Evolutionary conservation across 257 asterid species (phyloP).

Genomic region (Solanum microdontum): DNA sequence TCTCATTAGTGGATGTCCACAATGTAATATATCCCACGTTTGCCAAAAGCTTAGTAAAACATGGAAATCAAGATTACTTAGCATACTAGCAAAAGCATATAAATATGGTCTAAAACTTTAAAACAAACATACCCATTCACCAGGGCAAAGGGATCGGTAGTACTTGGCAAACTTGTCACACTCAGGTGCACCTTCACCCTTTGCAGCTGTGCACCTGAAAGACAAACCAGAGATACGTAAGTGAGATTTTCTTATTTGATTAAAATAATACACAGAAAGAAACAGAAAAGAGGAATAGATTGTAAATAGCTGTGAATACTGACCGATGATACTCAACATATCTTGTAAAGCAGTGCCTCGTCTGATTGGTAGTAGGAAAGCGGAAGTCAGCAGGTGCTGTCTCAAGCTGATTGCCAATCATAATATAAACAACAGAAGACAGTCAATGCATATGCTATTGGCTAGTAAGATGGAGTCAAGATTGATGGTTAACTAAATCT

Average conservation of each 20-base stretch:
- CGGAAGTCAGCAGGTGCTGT: constrained; percentile 98
- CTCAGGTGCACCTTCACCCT: constrained; percentile 85
- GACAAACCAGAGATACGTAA: not conserved
- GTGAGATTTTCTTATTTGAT: not conserved
- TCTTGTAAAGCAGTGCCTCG: constrained; percentile 94
- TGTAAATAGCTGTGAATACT: constrained; percentile 1
- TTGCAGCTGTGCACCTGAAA: constrained; percentile 78
- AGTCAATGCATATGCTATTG: not conserved
- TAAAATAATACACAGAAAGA: not conserved
- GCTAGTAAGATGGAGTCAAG: not conserved
- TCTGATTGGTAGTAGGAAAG: constrained; percentile 93
- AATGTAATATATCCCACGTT: not conserved
- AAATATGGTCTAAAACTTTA: not conserved
- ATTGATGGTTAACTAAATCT: not conserved
- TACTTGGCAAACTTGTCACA: constrained; percentile 92
- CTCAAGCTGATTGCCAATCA: constrained; percentile 49
- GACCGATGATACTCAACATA: constrained; percentile 89
- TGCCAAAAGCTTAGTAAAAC: not conserved
- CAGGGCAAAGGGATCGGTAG: constrained; percentile 90
- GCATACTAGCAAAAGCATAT: not conserved
- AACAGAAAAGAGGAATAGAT: not conserved
- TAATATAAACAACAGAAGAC: not conserved
- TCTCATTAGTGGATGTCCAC: not conserved
- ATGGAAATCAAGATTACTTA: not conserved
- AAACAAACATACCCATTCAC: constrained; percentile 75